phyloP scores from a whole-genome alignment of 1,139 yeast species.

The Candida sanyaensis region DNA sequence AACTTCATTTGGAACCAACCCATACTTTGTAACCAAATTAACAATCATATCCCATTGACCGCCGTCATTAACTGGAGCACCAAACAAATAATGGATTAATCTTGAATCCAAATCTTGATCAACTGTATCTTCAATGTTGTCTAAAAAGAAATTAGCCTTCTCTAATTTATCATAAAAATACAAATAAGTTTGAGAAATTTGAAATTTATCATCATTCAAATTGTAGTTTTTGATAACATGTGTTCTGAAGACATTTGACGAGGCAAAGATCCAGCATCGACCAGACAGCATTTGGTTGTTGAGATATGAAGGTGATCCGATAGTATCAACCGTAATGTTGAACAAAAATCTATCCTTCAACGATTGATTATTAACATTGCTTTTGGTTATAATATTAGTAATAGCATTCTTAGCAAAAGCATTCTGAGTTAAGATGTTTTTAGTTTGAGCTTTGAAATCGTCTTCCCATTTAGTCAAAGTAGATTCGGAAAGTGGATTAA shows the following conservation, averaged over 20 bases:
- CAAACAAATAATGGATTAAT: constrained; percentile 60
- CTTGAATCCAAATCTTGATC: constrained; percentile 68
- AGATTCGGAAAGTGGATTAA: constrained; percentile 29
- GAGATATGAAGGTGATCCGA: constrained; percentile 61
- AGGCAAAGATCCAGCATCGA: constrained; percentile 87
- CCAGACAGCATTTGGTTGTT: constrained; percentile 77
- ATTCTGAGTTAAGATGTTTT: constrained; percentile 59
- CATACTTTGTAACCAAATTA: constrained; percentile 74
- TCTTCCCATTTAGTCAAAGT: constrained; percentile 52
- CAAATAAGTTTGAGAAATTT: constrained; percentile 60
- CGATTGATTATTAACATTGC: constrained; percentile 17
- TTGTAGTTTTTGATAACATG: constrained; percentile 63
- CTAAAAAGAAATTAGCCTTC: constrained; percentile 69
- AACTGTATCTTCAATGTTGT: constrained; percentile 69
- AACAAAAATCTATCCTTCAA: constrained; percentile 52
- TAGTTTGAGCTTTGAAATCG: constrained; percentile 49
- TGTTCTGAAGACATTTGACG: constrained; percentile 69
- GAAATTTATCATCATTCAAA: constrained; percentile 60
- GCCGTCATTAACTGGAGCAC: constrained; percentile 73
- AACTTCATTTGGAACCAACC: constrained; percentile 69
- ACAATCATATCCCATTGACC: constrained; percentile 87
- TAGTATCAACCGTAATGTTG: constrained; percentile 58
- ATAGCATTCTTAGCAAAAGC: constrained; percentile 57
- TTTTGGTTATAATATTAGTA: constrained; percentile 41
- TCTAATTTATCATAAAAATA: constrained; percentile 38